These are phyloP conservation scores for Fusarium pseudonygamai DNA, from an alignment of 2,329 filamentous ascomycete genomes.

Conservation along the genomic window DNA sequence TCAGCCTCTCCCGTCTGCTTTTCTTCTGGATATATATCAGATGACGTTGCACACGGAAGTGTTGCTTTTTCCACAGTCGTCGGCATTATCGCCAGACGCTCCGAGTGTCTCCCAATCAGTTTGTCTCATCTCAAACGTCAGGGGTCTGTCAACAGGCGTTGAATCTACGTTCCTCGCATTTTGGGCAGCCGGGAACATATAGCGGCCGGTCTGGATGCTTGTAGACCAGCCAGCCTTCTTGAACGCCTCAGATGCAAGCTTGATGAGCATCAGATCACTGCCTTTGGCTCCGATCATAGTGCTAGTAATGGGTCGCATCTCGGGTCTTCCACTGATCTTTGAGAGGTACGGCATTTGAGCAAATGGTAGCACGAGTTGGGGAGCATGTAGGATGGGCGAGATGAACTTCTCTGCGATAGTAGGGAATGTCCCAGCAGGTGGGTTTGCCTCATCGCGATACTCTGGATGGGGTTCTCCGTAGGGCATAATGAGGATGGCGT, in stretches of 20 bases:
- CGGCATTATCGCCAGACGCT: too few species aligned
- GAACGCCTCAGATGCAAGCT: rapidly evolving
- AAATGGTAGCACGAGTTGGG: not conserved
- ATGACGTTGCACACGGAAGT: too few species aligned
- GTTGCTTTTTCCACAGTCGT: too few species aligned
- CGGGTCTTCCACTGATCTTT: not conserved
- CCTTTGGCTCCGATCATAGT: not conserved
- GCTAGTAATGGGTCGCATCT: not conserved
- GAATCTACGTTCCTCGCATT: not conserved
- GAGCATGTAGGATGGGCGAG: not conserved
- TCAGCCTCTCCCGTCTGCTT: too few species aligned
- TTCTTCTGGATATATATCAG: too few species aligned
- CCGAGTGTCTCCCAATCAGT: too few species aligned
- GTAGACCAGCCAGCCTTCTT: not conserved
- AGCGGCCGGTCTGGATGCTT: not conserved
- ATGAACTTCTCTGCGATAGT: not conserved
- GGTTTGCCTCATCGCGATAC: not conserved
- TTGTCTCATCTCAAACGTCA: not conserved
- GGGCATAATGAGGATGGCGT: not conserved
- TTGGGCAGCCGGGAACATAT: rapidly evolving
- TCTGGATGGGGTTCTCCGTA: not conserved
- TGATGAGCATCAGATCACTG: not conserved
- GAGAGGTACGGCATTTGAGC: not conserved
- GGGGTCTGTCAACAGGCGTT: too few species aligned
- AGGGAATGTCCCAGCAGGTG: not conserved